Conservation (phyloP, 1,284 basidiomycete species). For the Limonomyces culmigenus region DNA sequence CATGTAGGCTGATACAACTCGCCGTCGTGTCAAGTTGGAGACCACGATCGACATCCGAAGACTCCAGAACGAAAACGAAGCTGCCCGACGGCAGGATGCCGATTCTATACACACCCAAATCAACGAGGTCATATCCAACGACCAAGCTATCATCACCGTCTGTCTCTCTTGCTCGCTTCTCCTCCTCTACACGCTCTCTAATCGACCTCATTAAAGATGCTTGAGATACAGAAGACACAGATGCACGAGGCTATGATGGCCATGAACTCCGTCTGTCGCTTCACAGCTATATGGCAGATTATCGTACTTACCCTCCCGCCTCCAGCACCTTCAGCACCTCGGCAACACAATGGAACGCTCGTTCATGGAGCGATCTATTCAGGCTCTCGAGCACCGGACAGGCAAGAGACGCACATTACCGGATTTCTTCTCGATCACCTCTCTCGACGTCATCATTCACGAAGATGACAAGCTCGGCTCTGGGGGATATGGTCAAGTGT, state of each 20-base stretch:
- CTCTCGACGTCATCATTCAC: slow-evolving; percentile 6
- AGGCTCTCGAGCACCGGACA: slow-evolving; percentile 4
- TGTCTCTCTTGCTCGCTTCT: not conserved
- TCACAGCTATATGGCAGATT: not conserved
- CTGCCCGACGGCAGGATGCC: slow-evolving; percentile 3
- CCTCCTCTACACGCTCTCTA: not conserved
- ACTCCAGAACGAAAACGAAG: slow-evolving; percentile 2
- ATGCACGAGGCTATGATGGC: slow-evolving; percentile 5
- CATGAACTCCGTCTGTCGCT: slow-evolving; percentile 3
- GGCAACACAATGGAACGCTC: slow-evolving; percentile 3
- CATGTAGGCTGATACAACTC: too few species aligned
- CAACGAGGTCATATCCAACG: slow-evolving; percentile 3
- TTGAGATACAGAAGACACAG: slow-evolving; percentile 1
- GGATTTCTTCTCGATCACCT: slow-evolving; percentile 6
- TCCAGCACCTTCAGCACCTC: slow-evolving; percentile 1
- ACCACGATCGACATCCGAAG: slow-evolving; percentile 2
- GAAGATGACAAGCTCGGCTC: slow-evolving; percentile 4
- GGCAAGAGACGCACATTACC: not conserved
- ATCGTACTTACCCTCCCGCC: not conserved
- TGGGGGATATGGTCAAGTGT: slow-evolving; percentile 8
- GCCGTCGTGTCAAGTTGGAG: slow-evolving; percentile 2
- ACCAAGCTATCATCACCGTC: slow-evolving; percentile 4
- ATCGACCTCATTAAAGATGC: not conserved
- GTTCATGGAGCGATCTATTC: slow-evolving; percentile 4
- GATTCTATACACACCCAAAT: not conserved